A percentile compares a stretch with the other conserved stretches of the same genome.
Conservation (phyloP, 139 green algal species). For the Dunaliella primolecta region DNA sequence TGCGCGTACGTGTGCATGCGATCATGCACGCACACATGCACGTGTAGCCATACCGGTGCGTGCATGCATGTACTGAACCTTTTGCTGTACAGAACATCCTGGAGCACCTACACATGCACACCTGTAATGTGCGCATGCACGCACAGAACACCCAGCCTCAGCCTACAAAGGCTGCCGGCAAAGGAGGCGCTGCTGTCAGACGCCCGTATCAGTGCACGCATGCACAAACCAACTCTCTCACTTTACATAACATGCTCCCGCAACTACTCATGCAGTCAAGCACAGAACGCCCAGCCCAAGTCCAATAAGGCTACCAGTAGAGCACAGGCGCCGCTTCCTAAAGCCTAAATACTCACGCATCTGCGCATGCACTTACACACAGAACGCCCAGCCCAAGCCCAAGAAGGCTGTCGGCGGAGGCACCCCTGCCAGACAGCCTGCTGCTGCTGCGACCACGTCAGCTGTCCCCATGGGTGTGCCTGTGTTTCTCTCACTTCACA, state of each 20-base stretch:
- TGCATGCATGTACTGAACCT: no score
- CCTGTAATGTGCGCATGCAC: no score
- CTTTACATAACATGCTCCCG: neutral
- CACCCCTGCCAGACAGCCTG: neutral
- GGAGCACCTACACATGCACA: neutral
- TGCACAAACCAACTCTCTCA: no score
- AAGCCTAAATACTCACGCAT: no score
- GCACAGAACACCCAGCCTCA: neutral
- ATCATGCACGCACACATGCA: neutral
- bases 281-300: neutral
- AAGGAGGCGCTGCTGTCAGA: conserved; percentile 2
- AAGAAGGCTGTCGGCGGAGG: conserved; percentile 10
- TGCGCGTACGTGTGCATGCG: neutral
- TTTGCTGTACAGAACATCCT: no score
- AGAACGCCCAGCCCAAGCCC: neutral
- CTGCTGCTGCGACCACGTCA: no score
- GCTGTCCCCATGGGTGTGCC: neutral
- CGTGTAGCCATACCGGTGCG: no score
- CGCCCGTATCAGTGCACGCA: no score
- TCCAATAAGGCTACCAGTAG: conserved; percentile 8
- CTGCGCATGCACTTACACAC: neutral
- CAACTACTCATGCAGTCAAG: neutral
- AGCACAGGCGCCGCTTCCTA: conserved; percentile 13
- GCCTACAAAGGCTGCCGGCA: conserved; percentile 3
- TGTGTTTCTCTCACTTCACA: no score